Evolutionary conservation across 2,329 filamentous ascomycete genomes (phyloP), one percentile per base, ranked within the genome.

Genomic region (Knoxdaviesia capensis): DNA sequence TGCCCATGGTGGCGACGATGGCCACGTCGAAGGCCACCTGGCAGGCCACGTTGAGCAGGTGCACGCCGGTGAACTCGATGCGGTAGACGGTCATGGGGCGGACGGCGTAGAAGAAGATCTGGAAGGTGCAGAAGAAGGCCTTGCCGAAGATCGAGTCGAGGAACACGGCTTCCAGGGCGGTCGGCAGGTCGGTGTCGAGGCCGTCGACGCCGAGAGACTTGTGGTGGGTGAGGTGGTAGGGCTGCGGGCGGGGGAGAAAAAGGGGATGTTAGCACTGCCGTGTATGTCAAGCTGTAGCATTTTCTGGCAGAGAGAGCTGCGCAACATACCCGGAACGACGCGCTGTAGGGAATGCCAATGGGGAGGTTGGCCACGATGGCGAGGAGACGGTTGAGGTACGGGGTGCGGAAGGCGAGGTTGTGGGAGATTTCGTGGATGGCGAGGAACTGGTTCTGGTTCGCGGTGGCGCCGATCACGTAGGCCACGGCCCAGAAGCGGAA

Each of bases 391-490:
- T 98, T 98, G 46, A 76, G 78, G 36, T 77, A 57, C 1, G 83
- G 71, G 30, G 76, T 87, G 50, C 75, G 76, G 68, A 96, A 96
- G 34, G 88, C 90, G 48, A 98, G 69, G 57, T 98, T 98, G 64
- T 98, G 90, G 10, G 85, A 93, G 58, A 98, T 96, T 63, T 98
- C 90, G 64, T 98, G 90, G 55, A 98, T 98, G 45, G 90, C 86
- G 36, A 98, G 77, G 66, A 98, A 98, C 41, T 96, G 74, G 60
- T 98, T 98, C 68, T 98, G 90, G 67, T 96, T 98, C 43, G 88
- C 78, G 0, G 90, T 96, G 31, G 90, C 90, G 44, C 90, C 90
- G 47, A 98, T 69, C 43, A 94, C 64, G 61, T 98, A 98, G 48
- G 84, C 86, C 0, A 86, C 81, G 43, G 79, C 68, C 68, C 92